These are phyloP conservation scores for Fibroporia radiculosa DNA, from an alignment of 768 basidiomycete genomes.

Conservation along the genomic window DNA sequence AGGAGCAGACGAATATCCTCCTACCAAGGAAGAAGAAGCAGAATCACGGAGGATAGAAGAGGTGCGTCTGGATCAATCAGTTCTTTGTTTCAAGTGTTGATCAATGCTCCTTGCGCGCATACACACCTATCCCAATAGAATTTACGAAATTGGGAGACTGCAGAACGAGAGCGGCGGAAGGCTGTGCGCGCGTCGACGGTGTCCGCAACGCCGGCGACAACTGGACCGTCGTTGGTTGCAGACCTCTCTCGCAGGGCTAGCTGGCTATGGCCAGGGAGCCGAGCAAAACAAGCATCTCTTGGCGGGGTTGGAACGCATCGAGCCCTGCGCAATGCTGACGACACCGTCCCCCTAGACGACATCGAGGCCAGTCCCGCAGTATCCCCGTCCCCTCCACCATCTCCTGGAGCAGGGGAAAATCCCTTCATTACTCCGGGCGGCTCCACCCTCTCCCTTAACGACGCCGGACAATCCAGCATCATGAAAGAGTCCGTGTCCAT, in stretches of 20 bases:
- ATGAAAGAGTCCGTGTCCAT: conserved; percentile 17
- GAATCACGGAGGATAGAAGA: conserved; percentile 69
- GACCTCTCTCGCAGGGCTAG: conserved; percentile 54
- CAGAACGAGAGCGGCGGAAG: conserved; percentile 70
- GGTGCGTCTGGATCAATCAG: no score
- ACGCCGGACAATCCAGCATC: conserved; percentile 20
- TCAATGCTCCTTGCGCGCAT: no score
- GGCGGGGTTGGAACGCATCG: conserved; percentile 37
- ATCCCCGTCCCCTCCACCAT: conserved; percentile 30
- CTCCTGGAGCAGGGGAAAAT: conserved; percentile 23
- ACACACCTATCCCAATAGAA: conserved; percentile 46
- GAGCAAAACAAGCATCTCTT: conserved; percentile 25
- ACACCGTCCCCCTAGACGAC: conserved; percentile 48
- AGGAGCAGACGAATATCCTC: conserved; percentile 45
- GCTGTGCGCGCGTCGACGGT: conserved; percentile 50
- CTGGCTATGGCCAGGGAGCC: conserved; percentile 43
- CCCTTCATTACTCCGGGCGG: conserved; percentile 31
- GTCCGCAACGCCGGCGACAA: conserved; percentile 13
- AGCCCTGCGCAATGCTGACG: conserved; percentile 41
- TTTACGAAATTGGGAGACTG: conserved; percentile 68
- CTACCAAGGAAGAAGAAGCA: conserved; percentile 53
- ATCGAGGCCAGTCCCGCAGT: conserved; percentile 29
- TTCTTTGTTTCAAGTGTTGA: no score
- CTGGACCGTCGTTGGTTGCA: conserved; percentile 41
- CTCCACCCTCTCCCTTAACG: conserved; percentile 45